Percentiles rank a stretch among this genome's conserved stretches.
Conservation (phyloP, 352 stramenopile genomes). For the Phytopythium vexans region DNA sequence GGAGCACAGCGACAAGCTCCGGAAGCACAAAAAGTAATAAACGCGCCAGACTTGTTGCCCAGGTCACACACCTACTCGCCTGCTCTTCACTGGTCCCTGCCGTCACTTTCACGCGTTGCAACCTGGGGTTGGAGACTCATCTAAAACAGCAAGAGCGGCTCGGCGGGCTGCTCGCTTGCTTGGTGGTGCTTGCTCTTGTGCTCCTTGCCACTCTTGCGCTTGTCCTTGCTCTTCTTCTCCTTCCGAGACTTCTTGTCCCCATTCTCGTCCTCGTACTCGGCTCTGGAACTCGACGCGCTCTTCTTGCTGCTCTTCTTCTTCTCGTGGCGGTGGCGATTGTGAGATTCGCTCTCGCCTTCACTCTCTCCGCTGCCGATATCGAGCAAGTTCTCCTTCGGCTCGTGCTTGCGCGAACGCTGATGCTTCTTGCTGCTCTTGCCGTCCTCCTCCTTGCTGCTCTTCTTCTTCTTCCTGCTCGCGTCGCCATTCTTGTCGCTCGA, state of each 20-base stretch:
- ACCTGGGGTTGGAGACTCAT: conserved; percentile 5
- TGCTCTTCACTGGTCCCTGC: background rate
- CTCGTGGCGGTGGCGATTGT: conserved; percentile 16
- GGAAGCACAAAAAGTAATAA: conserved; percentile 6
- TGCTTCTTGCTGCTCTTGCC: conserved; percentile 14
- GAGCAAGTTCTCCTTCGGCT: conserved; percentile 53
- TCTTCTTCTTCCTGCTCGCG: conserved; percentile 18
- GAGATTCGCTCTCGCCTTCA: conserved; percentile 20
- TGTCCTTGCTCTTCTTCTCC: conserved; percentile 39
- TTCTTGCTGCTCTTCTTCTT: conserved; percentile 55
- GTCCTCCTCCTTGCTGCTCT: conserved; percentile 7
- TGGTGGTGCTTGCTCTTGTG: conserved; percentile 23
- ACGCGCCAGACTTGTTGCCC: background rate
- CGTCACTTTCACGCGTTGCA: background rate
- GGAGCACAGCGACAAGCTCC: conserved; percentile 15
- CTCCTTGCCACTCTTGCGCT: conserved; percentile 28
- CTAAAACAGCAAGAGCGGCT: conserved; percentile 83
- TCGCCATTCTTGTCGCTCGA: conserved; percentile 21
- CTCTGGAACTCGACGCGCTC: conserved; percentile 28
- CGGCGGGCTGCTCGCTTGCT: conserved; percentile 33
- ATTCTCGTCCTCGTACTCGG: conserved; percentile 30
- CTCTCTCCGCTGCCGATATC: conserved; percentile 40
- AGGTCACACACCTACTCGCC: background rate
- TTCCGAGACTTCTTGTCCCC: conserved; percentile 31
- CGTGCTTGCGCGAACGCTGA: conserved; percentile 5